Evolutionary conservation across 2,329 filamentous ascomycete species (phyloP).

Genomic region (Epichloe scottii): DNA sequence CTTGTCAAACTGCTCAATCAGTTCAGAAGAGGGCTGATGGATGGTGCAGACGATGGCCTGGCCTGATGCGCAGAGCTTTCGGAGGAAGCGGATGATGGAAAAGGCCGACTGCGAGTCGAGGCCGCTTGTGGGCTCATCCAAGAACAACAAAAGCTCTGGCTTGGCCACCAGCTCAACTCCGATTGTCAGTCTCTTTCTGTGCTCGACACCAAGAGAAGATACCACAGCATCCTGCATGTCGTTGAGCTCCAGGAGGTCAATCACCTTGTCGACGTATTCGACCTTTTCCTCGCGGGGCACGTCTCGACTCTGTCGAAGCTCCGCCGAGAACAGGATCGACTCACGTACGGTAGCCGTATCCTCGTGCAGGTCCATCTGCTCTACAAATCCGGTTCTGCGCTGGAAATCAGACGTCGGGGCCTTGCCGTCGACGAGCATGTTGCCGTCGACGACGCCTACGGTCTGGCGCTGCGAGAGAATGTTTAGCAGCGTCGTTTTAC

Average conservation of each 20-base stretch:
- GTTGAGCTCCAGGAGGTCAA: slow-evolving; percentile 51
- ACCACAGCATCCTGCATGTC: slow-evolving; percentile 49
- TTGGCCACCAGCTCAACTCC: slow-evolving; percentile 41
- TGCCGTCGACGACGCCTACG: slow-evolving; percentile 40
- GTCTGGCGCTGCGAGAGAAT: slow-evolving; percentile 5
- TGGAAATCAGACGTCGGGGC: slow-evolving; percentile 61
- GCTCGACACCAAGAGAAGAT: slow-evolving; percentile 44
- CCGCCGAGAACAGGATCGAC: slow-evolving; percentile 51
- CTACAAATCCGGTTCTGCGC: slow-evolving; percentile 55
- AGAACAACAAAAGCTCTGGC: slow-evolving; percentile 45
- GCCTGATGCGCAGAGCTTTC: slow-evolving; percentile 43
- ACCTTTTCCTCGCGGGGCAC: slow-evolving; percentile 48
- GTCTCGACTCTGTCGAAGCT: slow-evolving; percentile 45
- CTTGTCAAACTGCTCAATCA: slow-evolving; percentile 43
- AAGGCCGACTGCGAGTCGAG: slow-evolving; percentile 43
- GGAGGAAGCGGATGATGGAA: slow-evolving; percentile 46
- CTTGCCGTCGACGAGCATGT: slow-evolving; percentile 64
- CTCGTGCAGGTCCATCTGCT: slow-evolving; percentile 55
- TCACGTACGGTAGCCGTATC: slow-evolving; percentile 51
- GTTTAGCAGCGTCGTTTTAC: slow-evolving; percentile 7
- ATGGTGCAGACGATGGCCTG: slow-evolving; percentile 48
- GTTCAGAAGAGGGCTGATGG: slow-evolving; percentile 40
- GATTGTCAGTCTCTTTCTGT: slow-evolving; percentile 40
- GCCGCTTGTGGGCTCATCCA: slow-evolving; percentile 46
- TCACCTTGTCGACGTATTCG: slow-evolving; percentile 52